Conservation (phyloP, 805 yeast genomes). For the Phaffomyces thermotolerans region DNA sequence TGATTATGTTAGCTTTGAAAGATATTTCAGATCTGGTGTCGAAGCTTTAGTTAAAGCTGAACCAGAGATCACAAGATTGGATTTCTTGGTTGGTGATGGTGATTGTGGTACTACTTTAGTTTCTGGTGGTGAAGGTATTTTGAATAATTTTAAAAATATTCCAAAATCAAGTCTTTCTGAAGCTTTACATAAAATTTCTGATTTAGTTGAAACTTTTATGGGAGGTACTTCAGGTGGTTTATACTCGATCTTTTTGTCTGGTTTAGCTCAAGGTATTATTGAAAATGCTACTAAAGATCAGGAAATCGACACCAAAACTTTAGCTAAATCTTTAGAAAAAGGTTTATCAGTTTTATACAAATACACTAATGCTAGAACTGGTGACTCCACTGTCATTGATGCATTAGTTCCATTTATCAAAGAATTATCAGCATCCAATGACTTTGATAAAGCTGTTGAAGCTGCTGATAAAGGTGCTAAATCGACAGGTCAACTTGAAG, state of each 20-base stretch:
- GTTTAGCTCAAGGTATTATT: conserved; percentile 52
- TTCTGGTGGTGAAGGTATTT: conserved; percentile 71
- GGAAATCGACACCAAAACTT: conserved; percentile 22
- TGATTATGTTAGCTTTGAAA: conserved; percentile 26
- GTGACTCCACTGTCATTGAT: conserved; percentile 86
- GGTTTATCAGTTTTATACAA: conserved; percentile 73
- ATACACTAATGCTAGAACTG: conserved; percentile 83
- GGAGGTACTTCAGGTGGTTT: conserved; percentile 97
- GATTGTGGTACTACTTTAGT: conserved; percentile 93
- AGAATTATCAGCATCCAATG: conserved; percentile 42
- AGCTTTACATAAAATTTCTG: conserved; percentile 66
- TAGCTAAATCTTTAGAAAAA: conserved; percentile 42
- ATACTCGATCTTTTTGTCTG: conserved; percentile 78
- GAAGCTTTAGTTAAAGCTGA: conserved; percentile 53
- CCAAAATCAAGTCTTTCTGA: conserved; percentile 38
- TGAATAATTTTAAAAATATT: conserved; percentile 41
- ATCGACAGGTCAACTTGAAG: conserved; percentile 63
- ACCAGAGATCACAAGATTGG: conserved; percentile 78
- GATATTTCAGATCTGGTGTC: conserved; percentile 42
- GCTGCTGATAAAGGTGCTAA: conserved; percentile 77
- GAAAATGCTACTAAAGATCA: conserved; percentile 23
- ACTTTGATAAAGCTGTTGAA: conserved; percentile 50
- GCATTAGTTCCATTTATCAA: conserved; percentile 83
- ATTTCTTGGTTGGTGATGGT: conserved; percentile 91
- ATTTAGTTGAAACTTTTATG: conserved; percentile 83